Base-by-base conservation (phyloP, 1,284 basidiomycete genomes). In the Earliella scabrosa region DNA sequence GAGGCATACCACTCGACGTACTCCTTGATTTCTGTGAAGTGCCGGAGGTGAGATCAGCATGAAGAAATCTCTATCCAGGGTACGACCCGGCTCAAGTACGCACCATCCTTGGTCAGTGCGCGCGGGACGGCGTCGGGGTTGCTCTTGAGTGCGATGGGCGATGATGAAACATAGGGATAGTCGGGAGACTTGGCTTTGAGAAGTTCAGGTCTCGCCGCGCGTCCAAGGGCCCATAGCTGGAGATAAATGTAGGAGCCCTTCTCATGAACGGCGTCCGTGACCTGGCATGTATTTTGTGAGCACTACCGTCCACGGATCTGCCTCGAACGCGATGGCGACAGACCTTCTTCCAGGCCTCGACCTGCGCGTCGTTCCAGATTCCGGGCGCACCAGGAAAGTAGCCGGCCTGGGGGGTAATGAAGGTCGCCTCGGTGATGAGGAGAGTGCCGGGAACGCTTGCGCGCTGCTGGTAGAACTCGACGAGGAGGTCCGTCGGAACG, bases 211-310 rank as follows among this genome's bases (percentile, higher is more conserved):
- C 23, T 20, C 14, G 50, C 43, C 7, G 38, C 21, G 32, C 50
- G 72, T 0, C 77, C 79, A 45, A 79, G 64, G 0, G 77, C 75
- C 78, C 76, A 79, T 2, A 80, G 68, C 59, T 82, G 80, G 11
- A 68, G 16, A 63, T 69, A 77, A 52, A 81, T 74, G 62, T 63
- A 66, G 0, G 71, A 74, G 8, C 67, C 74, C 41, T 50, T 67
- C 50, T 49, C 53, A 48, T 63, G 59, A 0, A 63, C 55, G 6
- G 49, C 52, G 29, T 65, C 58, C 13, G 57, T 58, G 4, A 66
- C 36, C 63, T 66, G 45, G 21, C 46, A 60, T 16, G 9, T 36
- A 45, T 20, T 16, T 14, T 18, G 39, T 35, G 9, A 49, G 18
- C 16, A 35, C 32, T 9, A 31, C 13, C 18, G 23, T 18, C n/a